Conservation (phyloP, 129 eudicot genomes). For the Ambrosia trifida region DNA sequence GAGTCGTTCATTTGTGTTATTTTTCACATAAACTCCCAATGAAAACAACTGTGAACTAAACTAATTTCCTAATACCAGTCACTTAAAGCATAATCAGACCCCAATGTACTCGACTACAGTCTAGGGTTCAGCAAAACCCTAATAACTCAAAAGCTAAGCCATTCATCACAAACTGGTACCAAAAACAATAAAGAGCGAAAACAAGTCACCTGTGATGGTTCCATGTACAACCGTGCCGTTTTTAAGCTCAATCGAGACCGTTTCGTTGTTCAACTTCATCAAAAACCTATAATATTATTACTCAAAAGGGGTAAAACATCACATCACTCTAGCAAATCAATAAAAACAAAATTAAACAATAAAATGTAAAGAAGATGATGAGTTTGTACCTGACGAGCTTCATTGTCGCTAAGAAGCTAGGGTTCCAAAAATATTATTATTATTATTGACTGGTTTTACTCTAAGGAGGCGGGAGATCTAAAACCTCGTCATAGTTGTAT, state of each 20-base stretch:
- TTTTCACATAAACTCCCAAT: neutral
- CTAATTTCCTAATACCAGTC: neutral
- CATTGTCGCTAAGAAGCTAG: conserved; percentile 46
- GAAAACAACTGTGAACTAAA: neutral
- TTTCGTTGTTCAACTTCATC: conserved; percentile 82
- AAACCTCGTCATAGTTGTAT: conserved; percentile 3
- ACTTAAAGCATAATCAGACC: neutral
- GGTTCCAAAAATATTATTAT: conserved; percentile 31
- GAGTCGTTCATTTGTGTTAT: neutral
- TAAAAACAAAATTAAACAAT: neutral
- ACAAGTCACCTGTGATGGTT: conserved; percentile 62
- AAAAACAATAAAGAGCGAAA: neutral
- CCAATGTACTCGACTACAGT: neutral
- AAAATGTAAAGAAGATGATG: neutral
- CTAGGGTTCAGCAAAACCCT: conserved; percentile 35
- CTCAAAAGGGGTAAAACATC: neutral
- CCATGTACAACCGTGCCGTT: conserved; percentile 78
- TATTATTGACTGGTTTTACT: conserved; percentile 4
- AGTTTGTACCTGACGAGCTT: conserved; percentile 72
- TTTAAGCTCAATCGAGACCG: conserved; percentile 76
- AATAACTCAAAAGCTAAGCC: conserved; percentile 2
- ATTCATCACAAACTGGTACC: neutral
- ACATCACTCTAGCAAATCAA: neutral
- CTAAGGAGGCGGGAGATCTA: conserved; percentile 38
- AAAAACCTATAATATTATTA: conserved; percentile 40